Evolutionary conservation across 306 rosid genomes (phyloP).

Genomic region (Albizia julibrissin): DNA sequence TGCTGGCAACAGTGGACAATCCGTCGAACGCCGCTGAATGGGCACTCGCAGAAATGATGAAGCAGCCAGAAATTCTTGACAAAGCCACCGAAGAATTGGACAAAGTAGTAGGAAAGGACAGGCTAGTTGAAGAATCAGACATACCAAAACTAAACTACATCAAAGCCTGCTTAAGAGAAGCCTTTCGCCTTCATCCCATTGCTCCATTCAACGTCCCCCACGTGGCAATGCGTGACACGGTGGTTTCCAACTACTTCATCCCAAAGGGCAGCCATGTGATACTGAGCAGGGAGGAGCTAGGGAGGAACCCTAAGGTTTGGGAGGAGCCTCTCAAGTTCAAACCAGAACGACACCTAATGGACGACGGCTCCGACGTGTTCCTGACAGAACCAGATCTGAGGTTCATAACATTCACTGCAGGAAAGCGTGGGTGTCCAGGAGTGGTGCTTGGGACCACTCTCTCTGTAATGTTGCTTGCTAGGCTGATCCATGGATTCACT

Average conservation of each 20-base stretch:
- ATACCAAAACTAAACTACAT: neutral
- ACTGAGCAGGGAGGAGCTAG: neutral
- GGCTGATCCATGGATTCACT: neutral
- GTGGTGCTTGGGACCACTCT: too few relatives aligned
- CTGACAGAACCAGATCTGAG: too few relatives aligned
- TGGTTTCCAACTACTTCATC: neutral
- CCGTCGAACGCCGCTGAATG: neutral
- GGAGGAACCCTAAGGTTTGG: neutral
- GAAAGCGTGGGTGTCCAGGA: too few relatives aligned
- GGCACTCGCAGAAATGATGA: neutral
- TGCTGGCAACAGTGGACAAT: neutral
- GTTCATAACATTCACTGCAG: too few relatives aligned
- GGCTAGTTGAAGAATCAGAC: neutral
- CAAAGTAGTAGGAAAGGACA: neutral
- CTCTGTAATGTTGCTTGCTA: too few relatives aligned
- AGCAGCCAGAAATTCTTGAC: neutral
- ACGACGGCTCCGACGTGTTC: neutral
- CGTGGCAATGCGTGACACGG: neutral
- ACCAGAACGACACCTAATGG: neutral
- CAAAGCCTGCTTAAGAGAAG: neutral
- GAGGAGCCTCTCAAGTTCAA: neutral
- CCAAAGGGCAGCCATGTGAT: neutral
- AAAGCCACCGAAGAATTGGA: neutral
- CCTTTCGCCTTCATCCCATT: neutral
- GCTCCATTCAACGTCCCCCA: neutral